Evolutionary conservation across 305 asterid species (phyloP), one percentile per base, ranked within the genome.

Genomic region (Solanum aculeatissimum): DNA sequence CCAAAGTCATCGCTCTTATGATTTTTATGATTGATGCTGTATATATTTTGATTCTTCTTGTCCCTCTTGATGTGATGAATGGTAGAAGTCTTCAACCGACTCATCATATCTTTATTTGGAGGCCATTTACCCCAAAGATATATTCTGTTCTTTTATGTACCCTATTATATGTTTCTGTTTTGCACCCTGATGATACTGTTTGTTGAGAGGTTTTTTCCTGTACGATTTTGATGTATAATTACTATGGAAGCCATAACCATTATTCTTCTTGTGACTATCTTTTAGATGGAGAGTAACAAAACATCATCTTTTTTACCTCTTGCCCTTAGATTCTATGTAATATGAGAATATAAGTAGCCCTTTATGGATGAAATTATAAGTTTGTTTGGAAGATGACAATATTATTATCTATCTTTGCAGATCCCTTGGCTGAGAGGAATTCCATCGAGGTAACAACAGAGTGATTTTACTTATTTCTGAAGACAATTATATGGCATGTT

Each of bases 371-470:
- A 49, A 75, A 75, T 75, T 35, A 47, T 66, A 54, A 49, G 85
- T 83, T 83, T 19, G 19, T 47, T 66, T 47, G 62, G 23, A 65
- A 66, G 54, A 29, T 82, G 62, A 82, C 79, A 12, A 21, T 63
- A 38, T 69, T 77, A 27, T 12, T 25, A 32, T 68, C 79, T 74
- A 27, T 68, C 42, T 49, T 79, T 85, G 84, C 91, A 90, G 92
- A 87, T 84, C 84, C 87, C 80, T 85, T 86, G 58, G 79, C 53
- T 40, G 83, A 88, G 32, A 68, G 69, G 45, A 83, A 77, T 83
- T 68, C 88, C 62, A 70, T 86, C 1, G 90, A 87, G 86, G 91
- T 89, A 82, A 71, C 18, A 83, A 49, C 38, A 66, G 47, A 40
- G 49, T 4, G 49, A 9, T 75, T 72, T 45, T 15, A 4, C 62